A percentile compares a stretch with the other conserved stretches of the same genome.
phyloP scores from a whole-genome alignment of 2,329 filamentous ascomycete genomes.

The Phialocephala sp. region DNA sequence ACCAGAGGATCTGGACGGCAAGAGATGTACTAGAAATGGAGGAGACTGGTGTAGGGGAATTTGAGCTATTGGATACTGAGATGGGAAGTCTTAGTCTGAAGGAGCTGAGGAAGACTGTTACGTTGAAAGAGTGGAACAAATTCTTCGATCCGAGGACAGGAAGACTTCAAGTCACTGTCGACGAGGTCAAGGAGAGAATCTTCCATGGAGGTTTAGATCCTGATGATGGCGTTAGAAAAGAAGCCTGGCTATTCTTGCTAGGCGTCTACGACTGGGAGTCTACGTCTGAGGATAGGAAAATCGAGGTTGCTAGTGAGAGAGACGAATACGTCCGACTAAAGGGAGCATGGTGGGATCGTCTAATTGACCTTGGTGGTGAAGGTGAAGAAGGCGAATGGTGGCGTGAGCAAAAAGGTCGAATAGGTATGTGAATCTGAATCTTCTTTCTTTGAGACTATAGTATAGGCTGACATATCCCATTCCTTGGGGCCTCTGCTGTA shows the following conservation, averaged over 20 bases:
- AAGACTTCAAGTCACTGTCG: slow-evolving; percentile 76
- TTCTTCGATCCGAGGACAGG: slow-evolving; percentile 84
- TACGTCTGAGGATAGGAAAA: slow-evolving; percentile 81
- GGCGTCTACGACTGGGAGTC: slow-evolving; percentile 95
- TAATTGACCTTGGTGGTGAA: slow-evolving; percentile 81
- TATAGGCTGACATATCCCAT: slow-evolving; percentile 51
- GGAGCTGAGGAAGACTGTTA: slow-evolving; percentile 78
- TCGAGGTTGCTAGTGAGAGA: slow-evolving; percentile 80
- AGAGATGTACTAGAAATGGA: slow-evolving; percentile 92
- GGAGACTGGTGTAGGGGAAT: slow-evolving; percentile 92
- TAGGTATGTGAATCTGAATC: slow-evolving; percentile 67
- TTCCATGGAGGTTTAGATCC: slow-evolving; percentile 92
- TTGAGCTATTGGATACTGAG: slow-evolving; percentile 87
- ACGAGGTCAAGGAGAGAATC: slow-evolving; percentile 96
- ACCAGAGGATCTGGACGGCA: slow-evolving; percentile 89
- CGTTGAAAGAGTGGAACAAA: slow-evolving; percentile 84
- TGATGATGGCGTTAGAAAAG: slow-evolving; percentile 91
- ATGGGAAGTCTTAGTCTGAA: slow-evolving; percentile 74
- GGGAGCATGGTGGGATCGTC: slow-evolving; percentile 93
- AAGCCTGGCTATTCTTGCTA: slow-evolving; percentile 93
- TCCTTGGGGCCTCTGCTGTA: slow-evolving; percentile 59
- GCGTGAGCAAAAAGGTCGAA: slow-evolving; percentile 90
- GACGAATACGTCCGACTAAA: slow-evolving; percentile 96
- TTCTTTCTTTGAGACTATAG: slow-evolving; percentile 18
- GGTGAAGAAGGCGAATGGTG: slow-evolving; percentile 91